Base-by-base conservation (phyloP, 1,284 basidiomycete species). In the Abortiporus biennis region DNA sequence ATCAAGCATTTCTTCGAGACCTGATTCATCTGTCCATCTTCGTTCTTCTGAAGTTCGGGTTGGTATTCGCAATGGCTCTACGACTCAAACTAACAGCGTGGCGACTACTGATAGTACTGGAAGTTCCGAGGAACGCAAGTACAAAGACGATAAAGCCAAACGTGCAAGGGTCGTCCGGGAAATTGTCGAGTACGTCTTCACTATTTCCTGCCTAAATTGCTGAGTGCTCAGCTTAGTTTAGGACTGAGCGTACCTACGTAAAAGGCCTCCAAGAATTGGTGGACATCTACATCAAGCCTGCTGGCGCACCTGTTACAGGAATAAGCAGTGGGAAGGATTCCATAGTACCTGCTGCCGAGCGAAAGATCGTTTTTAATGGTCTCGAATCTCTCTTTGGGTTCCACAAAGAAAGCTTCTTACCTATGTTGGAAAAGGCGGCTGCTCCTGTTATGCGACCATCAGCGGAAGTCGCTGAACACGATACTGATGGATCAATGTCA, bases 201-300 rank as follows among this genome's bases (percentile, higher is more conserved):
- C 34, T 19, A 19, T 50, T 41, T 49, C 42, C 43, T 44, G 38
- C 11, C 13, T 41, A 19, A 29, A 29, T 29, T 29, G 27, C 27
- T 29, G 29, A 31, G 6, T 6, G 25, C 16, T 40, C 6, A n/a
- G 27, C 27, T 29, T 29, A 9, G 8, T 29, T 29, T 55, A 91
- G 87, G 55, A 98, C 95, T 33, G 95, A 99, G 64, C 77, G 90
- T 48, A 94, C 94, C 1, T 99, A 99, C 62, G 91, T 97, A 44
- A 87, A 87, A 53, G 89, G 91, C 11, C 67, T 99, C 17, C 82
- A 88, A 58, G 95, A 97, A 63, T 76, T 99, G 20, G 82, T 94
- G 39, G 88, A 94, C 46, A 96, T 99, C 47, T 99, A 99, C 60
- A 88, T 99, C 64, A 84, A 80, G 54, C 92, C 92, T 27, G 85